Evolutionary conservation across 257 asterid genomes (phyloP), one percentile per base, ranked within the genome.

Genomic region (Petunia axillaris): DNA sequence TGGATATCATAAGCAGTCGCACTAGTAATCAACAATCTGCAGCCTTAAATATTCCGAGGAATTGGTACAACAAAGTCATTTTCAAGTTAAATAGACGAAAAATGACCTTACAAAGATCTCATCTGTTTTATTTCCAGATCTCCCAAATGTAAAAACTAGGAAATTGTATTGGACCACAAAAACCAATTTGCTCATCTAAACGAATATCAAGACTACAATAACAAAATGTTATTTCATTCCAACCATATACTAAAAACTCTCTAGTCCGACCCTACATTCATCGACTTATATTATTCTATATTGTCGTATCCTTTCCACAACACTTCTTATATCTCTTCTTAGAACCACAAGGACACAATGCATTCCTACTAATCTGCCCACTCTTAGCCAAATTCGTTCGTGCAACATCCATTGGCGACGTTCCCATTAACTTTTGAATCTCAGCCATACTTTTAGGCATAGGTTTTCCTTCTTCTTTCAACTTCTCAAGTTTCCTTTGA

Each of bases 341-440:
- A 50, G 99, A 95, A 63, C 99, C 99, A 87, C 99, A 95, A 64
- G 97, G 99, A 70, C 98, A 95, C 39, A 93, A 92, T 0, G 95
- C 44, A 82, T 95, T 93, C 88, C 99, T 85, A 83, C 99, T 90
- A 85, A 87, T 91, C 80, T 88, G 91, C 57, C 97, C 98, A 87
- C 93, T 91, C 88, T 91, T 91, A 6, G 97, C 94, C 91, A 95
- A 79, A 88, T 88, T 95, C 38, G 93, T 87, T 79, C 89, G 90
- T 5, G 97, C 98, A 80, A 91, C 86, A 82, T 95, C 99, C 91
- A 93, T 62, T 8, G 99, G 98, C 46, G 95, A 82, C 53, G 94
- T 80, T 73, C 98, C 99, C 97, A 95, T 86, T 91, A 95, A 59
- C 85, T 95, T 93, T 89, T 93, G 97, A 50, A 94, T 65, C 98